Percentiles rank a stretch among this genome's conserved stretches.
Conservation (phyloP, 805 yeast species). For the Ogataea methylovora region DNA sequence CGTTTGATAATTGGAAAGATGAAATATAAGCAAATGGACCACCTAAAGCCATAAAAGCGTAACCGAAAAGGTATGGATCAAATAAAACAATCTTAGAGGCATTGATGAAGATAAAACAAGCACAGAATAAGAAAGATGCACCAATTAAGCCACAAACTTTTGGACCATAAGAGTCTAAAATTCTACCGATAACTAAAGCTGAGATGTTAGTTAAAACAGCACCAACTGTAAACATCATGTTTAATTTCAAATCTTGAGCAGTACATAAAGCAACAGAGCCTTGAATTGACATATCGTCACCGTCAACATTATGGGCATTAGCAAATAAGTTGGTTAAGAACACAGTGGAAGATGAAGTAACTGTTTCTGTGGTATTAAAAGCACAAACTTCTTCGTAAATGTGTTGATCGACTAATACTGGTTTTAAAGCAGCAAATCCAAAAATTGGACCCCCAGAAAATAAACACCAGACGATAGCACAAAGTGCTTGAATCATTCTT, state of each 20-base stretch:
- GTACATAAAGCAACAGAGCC: constrained; percentile 36
- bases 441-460: constrained; percentile 90
- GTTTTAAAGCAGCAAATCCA: constrained; percentile 94
- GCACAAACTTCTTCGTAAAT: constrained; percentile 62
- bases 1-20: constrained; percentile 48
- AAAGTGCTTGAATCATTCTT: constrained; percentile 47
- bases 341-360: neutral
- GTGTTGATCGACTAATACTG: constrained; percentile 69
- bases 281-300: constrained; percentile 11
- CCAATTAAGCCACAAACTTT: constrained; percentile 46
- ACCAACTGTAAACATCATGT: constrained; percentile 52
- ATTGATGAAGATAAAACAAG: constrained; percentile 38
- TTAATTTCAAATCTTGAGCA: constrained; percentile 45
- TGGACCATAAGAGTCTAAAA: constrained; percentile 45
- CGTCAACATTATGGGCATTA: neutral
- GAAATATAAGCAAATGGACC: constrained; percentile 53
- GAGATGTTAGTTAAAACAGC: constrained; percentile 50
- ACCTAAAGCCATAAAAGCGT: constrained; percentile 46
- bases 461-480: constrained; percentile 83
- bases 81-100: constrained; percentile 24
- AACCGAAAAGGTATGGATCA: constrained; percentile 48
- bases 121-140: constrained; percentile 36
- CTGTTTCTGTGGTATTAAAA: constrained; percentile 8
- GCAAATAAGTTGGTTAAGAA: neutral
- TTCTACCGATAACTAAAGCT: constrained; percentile 42